Conservation (phyloP, 2,329 filamentous ascomycete species). For the Ceratocystis colombiana region DNA sequence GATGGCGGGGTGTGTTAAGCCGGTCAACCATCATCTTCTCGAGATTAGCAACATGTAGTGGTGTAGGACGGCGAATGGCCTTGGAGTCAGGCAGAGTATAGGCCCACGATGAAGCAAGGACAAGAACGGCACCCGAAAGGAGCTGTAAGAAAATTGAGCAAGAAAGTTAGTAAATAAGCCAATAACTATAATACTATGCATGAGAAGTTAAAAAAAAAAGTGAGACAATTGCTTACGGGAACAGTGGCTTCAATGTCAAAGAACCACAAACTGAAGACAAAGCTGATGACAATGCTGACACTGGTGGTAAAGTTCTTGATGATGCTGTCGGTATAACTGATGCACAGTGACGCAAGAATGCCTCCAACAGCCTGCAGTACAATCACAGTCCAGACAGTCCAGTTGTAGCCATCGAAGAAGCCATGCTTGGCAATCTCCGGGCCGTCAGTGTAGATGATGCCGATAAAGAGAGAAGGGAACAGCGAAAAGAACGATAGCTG, state of each 20-base stretch:
- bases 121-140: constrained; percentile 64
- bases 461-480: constrained; percentile 77
- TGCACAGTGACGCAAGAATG: constrained; percentile 51
- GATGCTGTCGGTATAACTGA: constrained; percentile 53
- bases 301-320: constrained; percentile 90
- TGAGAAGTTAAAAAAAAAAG: background rate
- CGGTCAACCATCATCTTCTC: constrained; percentile 61
- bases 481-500: constrained; percentile 91
- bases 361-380: constrained; percentile 73
- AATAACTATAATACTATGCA: constrained; percentile 14
- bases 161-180: background rate
- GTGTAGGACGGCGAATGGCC: constrained; percentile 45
- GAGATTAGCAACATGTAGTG: constrained; percentile 60
- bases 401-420: constrained; percentile 92
- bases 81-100: constrained; percentile 60
- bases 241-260: constrained; percentile 68
- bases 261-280: constrained; percentile 72
- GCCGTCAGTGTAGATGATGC: constrained; percentile 79
- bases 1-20: constrained; percentile 33
- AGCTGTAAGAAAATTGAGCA: constrained; percentile 47
- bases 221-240: constrained; percentile 47
- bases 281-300: constrained; percentile 81
- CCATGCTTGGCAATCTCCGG: constrained; percentile 71
- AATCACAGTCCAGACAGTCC: constrained; percentile 79
- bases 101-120: constrained; percentile 73